Percentiles rank a stretch among this genome's conserved stretches.
phyloP scores from a whole-genome alignment of 495 filamentous ascomycete species.

The Parmelia sp. region DNA sequence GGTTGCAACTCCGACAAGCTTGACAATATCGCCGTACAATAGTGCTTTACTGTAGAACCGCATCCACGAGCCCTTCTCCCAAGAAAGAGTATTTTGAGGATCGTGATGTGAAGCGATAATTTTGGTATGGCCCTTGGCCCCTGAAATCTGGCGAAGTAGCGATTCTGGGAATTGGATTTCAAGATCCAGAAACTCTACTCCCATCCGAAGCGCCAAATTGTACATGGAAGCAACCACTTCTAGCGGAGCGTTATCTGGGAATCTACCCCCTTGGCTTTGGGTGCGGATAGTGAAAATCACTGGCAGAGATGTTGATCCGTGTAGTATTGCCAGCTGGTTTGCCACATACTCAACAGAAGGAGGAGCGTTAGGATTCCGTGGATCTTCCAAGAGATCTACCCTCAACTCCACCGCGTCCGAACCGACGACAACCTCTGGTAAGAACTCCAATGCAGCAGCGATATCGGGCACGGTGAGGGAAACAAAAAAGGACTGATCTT shows the following conservation, averaged over 20 bases:
- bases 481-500: constrained; percentile 83
- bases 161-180: constrained; percentile 81
- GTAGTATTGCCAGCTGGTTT: constrained; percentile 73
- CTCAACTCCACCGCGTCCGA: constrained; percentile 91
- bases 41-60: constrained; percentile 80
- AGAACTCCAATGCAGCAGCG: constrained; percentile 49
- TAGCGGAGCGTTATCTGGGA: constrained; percentile 64
- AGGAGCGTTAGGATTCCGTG: constrained; percentile 48
- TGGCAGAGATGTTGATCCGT: constrained; percentile 68
- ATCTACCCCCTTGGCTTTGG: constrained; percentile 76
- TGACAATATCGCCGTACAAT: constrained; percentile 84
- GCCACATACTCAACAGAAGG: constrained; percentile 69
- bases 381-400: constrained; percentile 84
- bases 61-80: constrained; percentile 85
- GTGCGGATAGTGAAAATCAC: constrained; percentile 92
- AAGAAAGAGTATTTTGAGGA: constrained; percentile 68
- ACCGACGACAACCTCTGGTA: constrained; percentile 71
- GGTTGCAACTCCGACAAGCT: constrained; percentile 81
- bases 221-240: constrained; percentile 68
- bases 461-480: constrained; percentile 79
- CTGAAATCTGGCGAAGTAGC: constrained; percentile 59
- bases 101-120: constrained; percentile 97
- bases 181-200: constrained; percentile 86
- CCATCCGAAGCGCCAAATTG: constrained; percentile 68
- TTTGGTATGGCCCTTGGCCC: constrained; percentile 62